Evolutionary conservation across 2,329 filamentous ascomycete species (phyloP), one percentile per base, ranked within the genome.

Genomic region (Teratosphaeria gauchensis): DNA sequence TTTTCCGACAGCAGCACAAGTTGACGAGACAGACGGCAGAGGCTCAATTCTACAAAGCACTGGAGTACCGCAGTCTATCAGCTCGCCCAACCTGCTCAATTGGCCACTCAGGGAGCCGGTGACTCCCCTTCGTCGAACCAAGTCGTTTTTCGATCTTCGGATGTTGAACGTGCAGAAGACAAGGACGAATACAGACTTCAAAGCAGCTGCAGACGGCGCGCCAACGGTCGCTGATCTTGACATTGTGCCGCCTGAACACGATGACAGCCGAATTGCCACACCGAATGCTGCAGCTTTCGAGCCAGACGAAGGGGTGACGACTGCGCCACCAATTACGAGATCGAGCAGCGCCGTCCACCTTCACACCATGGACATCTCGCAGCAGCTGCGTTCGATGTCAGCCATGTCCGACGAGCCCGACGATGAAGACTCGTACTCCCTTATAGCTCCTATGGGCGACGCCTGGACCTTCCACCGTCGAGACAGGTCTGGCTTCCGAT

Each of bases 371-470:
- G 70, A 73, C 12, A 77, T 78, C 31, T 76, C 74, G 2, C 72
- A 76, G 55, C 75, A 77, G 63, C 65, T 78, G 14, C 74, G 76
- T 6, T 76, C 74, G 6, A 71, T 71, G 16, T 77, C 75, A 3
- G 65, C 72, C 12, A 70, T 73, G 3, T 76, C 74, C n/a, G 53
- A 52, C 16, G 61, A 63, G 33, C 42, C 53, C 3, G 54, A 57
- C 11, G 63, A 63, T 4, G 54, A 56, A 19, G 59, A 60, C 35
- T 48, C 51, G 61, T 28, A 51, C 48, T n/a, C 30, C 21, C 48
- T 33, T 56, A 28, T 28, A 19, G 32, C 51, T 42, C 48, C 52
- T 16, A 48, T 48, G 42, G 42, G 42, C 57, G 53, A 62, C 19
- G 51, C 55, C 1, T 66, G 64, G 64, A 62, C 54, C 33, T 63